Evolutionary conservation across 2,329 filamentous ascomycete genomes (phyloP).

Genomic region (Beauveria varroae): DNA sequence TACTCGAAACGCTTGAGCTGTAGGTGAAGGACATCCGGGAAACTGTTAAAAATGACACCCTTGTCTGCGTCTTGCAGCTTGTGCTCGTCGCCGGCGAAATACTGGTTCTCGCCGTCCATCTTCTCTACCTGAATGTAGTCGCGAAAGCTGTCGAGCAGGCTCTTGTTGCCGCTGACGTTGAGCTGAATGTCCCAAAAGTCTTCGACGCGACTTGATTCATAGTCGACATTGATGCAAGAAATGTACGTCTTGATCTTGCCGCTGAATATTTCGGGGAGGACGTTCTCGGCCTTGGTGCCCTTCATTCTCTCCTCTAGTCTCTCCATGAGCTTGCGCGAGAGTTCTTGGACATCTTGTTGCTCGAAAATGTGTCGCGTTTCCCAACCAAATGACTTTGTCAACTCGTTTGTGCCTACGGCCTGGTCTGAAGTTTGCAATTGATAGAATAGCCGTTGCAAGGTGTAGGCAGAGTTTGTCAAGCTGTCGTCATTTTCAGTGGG

Average conservation of each 20-base stretch:
- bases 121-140: constrained; percentile 97
- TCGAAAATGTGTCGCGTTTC: constrained; percentile 97
- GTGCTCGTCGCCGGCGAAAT: constrained; percentile 82
- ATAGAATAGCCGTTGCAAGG: constrained; percentile 89
- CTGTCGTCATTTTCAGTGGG: constrained; percentile 81
- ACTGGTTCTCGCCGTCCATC: constrained; percentile 97
- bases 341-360: constrained; percentile 95
- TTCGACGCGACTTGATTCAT: constrained; percentile 90
- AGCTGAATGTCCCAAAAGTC: constrained; percentile 99
- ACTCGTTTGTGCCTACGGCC: constrained; percentile 83
- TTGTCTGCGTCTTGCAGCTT: constrained; percentile 96
- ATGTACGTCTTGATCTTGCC: constrained; percentile 99
- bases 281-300: constrained; percentile 83
- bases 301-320: constrained; percentile 98
- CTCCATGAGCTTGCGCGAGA: constrained; percentile 96
- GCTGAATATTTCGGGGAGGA: constrained; percentile 83
- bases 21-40: constrained; percentile 87
- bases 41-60: constrained; percentile 93
- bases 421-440: constrained; percentile 78
- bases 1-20: constrained; percentile 98
- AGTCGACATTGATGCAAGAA: constrained; percentile 96
- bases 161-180: constrained; percentile 91
- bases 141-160: constrained; percentile 85
- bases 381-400: constrained; percentile 97
- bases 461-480: constrained; percentile 83